Conservation (phyloP, 495 filamentous ascomycete genomes). For the Cercophora sp. region DNA sequence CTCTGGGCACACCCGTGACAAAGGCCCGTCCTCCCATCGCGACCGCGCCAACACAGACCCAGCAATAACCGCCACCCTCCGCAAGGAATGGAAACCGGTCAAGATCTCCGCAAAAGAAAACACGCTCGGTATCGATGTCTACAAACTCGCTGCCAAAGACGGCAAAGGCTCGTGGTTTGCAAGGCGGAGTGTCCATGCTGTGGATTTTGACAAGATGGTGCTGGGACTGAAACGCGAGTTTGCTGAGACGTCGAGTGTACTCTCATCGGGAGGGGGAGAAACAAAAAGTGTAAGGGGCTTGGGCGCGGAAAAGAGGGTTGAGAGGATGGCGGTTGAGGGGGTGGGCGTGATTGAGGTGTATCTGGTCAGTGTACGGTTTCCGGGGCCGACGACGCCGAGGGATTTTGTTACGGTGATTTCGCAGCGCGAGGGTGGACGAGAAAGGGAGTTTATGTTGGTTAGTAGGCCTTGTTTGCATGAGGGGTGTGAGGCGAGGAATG, state of each 20-base stretch:
- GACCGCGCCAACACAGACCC: no score
- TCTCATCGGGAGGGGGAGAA: slow-evolving; percentile 38
- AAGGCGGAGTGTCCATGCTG: slow-evolving; percentile 68
- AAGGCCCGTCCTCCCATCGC: not conserved
- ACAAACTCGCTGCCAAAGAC: slow-evolving; percentile 74
- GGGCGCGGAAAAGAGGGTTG: slow-evolving; percentile 71
- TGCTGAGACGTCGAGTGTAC: slow-evolving; percentile 56
- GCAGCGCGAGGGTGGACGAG: slow-evolving; percentile 26
- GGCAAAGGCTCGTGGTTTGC: slow-evolving; percentile 89
- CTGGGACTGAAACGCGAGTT: slow-evolving; percentile 58
- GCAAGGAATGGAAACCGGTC: slow-evolving; percentile 82
- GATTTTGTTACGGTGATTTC: slow-evolving; percentile 81
- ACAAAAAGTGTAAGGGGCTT: slow-evolving; percentile 75
- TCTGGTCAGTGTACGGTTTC: slow-evolving; percentile 83
- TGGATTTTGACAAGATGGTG: slow-evolving; percentile 68
- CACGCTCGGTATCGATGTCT: slow-evolving; percentile 69
- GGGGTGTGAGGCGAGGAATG: slow-evolving; percentile 59
- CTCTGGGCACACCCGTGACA: not conserved
- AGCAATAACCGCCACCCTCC: slow-evolving; percentile 40
- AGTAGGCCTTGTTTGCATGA: slow-evolving; percentile 79
- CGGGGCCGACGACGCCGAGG: slow-evolving; percentile 77
- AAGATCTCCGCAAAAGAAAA: slow-evolving; percentile 67
- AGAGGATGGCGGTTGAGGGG: slow-evolving; percentile 49
- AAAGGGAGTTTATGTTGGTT: slow-evolving; percentile 74
- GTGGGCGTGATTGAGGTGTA: slow-evolving; percentile 66